Base-by-base conservation (phyloP, 2,329 filamentous ascomycete species). In the Aspergillus nomiae region DNA sequence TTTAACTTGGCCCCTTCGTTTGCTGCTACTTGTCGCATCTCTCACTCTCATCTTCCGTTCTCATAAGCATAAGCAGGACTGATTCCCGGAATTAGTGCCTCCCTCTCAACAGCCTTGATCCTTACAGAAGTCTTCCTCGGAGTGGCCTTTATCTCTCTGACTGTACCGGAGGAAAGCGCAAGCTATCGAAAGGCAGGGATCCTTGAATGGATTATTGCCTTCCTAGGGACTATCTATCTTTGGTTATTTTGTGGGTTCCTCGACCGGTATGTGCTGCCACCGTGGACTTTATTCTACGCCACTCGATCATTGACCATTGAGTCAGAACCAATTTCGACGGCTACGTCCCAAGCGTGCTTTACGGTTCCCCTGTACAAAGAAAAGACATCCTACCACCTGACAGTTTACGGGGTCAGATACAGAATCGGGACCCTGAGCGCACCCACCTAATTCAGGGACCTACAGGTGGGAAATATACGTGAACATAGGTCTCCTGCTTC, bases 211-310 rank as follows among this genome's bases (percentile, higher is more conserved):
- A 57, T 69, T 21, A 69, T 70, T 48, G 68, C 66, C 0, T 70
- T 70, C 34, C 32, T 69, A 19, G 67, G 68, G 0, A 68, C 67
- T 10, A 46, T 63, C 6, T 70, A 70, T 58, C 34, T 70, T 38
- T 69, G 68, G 66, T 43, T 70, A 32, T 69, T 70, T 56, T 63
- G 64, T 38, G 68, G 68, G 12, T 69, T 70, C 30, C 67, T 69
- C 14, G 65, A 68, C 63, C 59, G 63, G 66, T 69, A 67, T 14
- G 34, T 41, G 55, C n/a, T 30, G 30, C 12, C 21, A 11, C 16
- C 34, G n/a, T 19, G 38, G 16, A n/a, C 38, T 7, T 9, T 41
- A 41, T 41, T 19, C 38, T 16, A 41, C 38, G 3, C 9, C 41
- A 50, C 43, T 21, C 6, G 43, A 10, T 26, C 19, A 48, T 34